Evolutionary conservation across 164 flowering plant genomes (phyloP).

Genomic region (Nelumbo lutea): DNA sequence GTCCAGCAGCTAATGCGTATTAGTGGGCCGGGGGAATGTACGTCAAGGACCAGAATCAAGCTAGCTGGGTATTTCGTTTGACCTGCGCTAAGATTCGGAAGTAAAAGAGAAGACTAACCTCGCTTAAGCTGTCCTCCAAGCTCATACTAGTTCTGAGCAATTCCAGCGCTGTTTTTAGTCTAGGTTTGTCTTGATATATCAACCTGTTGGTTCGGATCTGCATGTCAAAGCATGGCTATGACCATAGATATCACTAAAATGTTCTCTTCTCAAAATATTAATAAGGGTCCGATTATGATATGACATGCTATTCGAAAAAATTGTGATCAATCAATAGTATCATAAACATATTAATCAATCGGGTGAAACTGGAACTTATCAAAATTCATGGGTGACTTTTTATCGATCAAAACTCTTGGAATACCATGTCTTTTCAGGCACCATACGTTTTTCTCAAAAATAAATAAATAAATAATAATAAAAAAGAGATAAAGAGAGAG

Average conservation of each 20-base stretch:
- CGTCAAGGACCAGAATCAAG: too few species aligned
- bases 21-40: too few species aligned
- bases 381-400: too few species aligned
- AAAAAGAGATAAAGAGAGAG: background rate
- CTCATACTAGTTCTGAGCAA: constrained; percentile 87
- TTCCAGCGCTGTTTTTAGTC: constrained; percentile 92
- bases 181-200: constrained; percentile 90
- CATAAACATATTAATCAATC: too few species aligned
- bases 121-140: constrained; percentile 59
- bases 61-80: too few species aligned
- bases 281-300: background rate
- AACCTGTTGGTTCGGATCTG: constrained; percentile 76
- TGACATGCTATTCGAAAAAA: too few species aligned
- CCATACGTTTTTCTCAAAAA: background rate
- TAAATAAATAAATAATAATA: background rate
- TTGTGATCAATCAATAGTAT: too few species aligned
- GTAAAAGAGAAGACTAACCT: constrained; percentile 33
- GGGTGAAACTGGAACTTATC: too few species aligned
- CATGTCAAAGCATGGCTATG: background rate
- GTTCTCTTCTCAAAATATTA: background rate
- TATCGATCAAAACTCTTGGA: too few species aligned
- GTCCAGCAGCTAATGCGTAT: too few species aligned
- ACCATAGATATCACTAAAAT: background rate
- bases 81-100: background rate
- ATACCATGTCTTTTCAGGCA: too few species aligned